Conservation (phyloP, 495 filamentous ascomycete species). For the Penicillium subrubescens region DNA sequence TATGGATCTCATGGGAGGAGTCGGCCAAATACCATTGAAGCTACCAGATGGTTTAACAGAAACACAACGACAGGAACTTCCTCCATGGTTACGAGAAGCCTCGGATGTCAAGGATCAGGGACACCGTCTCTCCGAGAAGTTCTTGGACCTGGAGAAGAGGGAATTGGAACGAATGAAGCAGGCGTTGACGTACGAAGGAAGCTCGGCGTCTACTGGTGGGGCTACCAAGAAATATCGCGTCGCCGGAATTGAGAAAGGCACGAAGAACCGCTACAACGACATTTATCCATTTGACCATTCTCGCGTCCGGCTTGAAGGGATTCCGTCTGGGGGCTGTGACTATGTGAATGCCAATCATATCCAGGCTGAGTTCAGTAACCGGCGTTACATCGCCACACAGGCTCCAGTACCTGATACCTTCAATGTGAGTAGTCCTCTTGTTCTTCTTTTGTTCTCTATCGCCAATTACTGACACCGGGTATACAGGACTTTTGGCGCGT, state of each 20-base stretch:
- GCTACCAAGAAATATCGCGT: constrained; percentile 54
- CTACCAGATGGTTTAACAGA: constrained; percentile 61
- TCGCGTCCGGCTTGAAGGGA: constrained; percentile 74
- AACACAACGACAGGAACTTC: constrained; percentile 53
- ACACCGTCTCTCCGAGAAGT: constrained; percentile 78
- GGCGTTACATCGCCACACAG: constrained; percentile 93
- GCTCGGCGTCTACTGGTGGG: constrained; percentile 46
- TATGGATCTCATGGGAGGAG: constrained; percentile 91
- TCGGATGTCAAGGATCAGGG: constrained; percentile 69
- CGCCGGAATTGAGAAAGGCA: constrained; percentile 91
- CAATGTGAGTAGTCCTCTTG: constrained; percentile 58
- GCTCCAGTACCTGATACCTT: constrained; percentile 93
- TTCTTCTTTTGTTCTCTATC: background rate
- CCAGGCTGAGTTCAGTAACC: constrained; percentile 74
- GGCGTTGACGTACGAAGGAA: constrained; percentile 69
- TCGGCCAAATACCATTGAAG: constrained; percentile 83
- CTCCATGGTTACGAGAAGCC: constrained; percentile 75
- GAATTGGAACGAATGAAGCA: constrained; percentile 92
- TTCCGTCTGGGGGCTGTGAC: constrained; percentile 75
- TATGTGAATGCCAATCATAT: constrained; percentile 95
- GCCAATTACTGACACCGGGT: background rate
- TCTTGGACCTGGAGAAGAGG: constrained; percentile 77
- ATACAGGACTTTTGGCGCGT: constrained; percentile 95
- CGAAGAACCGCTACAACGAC: constrained; percentile 96
- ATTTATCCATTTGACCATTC: constrained; percentile 97